phyloP scores from a whole-genome alignment of 202 grass and related monocot genomes.

The Carex arenaria region DNA sequence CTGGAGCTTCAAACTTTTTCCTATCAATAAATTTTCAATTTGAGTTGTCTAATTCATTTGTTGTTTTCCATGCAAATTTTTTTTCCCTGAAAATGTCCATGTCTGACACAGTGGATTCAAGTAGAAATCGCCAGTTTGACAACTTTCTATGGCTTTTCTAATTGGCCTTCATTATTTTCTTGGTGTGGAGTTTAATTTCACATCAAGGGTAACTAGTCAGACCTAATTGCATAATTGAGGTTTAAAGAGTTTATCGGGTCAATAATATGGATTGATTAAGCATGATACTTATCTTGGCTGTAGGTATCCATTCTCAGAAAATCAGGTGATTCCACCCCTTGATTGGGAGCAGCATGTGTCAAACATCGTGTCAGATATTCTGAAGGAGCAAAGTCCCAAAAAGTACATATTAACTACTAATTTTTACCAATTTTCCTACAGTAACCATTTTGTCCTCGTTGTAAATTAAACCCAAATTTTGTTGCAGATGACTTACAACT shows the following conservation, averaged over 20 bases:
- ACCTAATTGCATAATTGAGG: background rate
- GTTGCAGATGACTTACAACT: background rate
- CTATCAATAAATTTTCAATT: background rate
- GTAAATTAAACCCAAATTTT: background rate
- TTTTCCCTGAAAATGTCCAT: background rate
- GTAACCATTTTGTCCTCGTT: background rate
- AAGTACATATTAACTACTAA: conserved; percentile 40
- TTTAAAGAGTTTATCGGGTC: background rate
- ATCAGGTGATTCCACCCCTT: conserved; percentile 75
- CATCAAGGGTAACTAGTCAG: background rate
- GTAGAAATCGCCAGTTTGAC: background rate
- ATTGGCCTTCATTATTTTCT: background rate
- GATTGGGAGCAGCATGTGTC: conserved; percentile 97
- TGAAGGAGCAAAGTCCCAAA: conserved; percentile 98
- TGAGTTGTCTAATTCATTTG: background rate
- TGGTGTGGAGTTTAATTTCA: background rate
- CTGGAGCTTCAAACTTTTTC: background rate
- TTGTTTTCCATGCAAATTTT: background rate
- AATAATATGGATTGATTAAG: background rate
- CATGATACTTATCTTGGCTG: conserved; percentile 19
- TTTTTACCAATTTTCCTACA: background rate
- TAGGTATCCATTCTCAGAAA: conserved; percentile 85
- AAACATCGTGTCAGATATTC: conserved; percentile 84
- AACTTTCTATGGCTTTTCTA: background rate
- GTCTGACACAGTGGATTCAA: background rate